These are phyloP conservation scores for Cladosporium sp. DNA, from an alignment of 2,329 filamentous ascomycete genomes.

Conservation along the genomic window DNA sequence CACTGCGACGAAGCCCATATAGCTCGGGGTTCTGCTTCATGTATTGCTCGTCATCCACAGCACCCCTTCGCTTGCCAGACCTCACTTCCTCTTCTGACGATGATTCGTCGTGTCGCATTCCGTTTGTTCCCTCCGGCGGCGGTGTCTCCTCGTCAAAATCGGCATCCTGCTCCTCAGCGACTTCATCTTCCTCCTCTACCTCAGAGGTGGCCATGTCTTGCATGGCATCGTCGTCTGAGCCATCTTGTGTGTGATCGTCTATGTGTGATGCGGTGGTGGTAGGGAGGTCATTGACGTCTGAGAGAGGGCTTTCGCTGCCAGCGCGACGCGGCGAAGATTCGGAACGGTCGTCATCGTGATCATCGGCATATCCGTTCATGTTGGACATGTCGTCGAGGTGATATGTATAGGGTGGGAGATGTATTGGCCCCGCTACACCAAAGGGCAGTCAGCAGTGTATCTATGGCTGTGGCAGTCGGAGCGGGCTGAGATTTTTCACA, in stretches of 20 bases:
- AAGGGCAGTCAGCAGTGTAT: constrained; percentile 45
- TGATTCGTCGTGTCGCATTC: constrained; percentile 60
- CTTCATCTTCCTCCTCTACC: constrained; percentile 52
- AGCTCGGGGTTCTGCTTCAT: constrained; percentile 91
- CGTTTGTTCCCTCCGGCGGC: constrained; percentile 41
- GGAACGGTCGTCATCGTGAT: constrained; percentile 51
- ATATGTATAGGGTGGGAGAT: constrained; percentile 62
- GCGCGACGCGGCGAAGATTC: constrained; percentile 49
- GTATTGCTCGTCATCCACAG: constrained; percentile 69
- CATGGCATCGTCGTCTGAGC: constrained; percentile 45
- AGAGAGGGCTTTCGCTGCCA: constrained; percentile 73
- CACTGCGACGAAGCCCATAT: constrained; percentile 91
- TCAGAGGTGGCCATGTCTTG: constrained; percentile 47
- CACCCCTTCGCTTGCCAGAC: constrained; percentile 64
- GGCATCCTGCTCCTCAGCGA: constrained; percentile 54
- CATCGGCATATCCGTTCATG: constrained; percentile 66
- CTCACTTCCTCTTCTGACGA: constrained; percentile 61
- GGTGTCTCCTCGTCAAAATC: constrained; percentile 73
- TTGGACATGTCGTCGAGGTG: constrained; percentile 52
- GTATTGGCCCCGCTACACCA: constrained; percentile 59
- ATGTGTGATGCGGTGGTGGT: constrained; percentile 45
- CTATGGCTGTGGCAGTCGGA: constrained; percentile 31
- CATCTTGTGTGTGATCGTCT: constrained; percentile 40
- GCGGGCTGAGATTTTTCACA: constrained; percentile 35
- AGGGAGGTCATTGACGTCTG: constrained; percentile 63